Conservation (phyloP, 2,329 filamentous ascomycete genomes). For the Rhinocladiella mackenziei region DNA sequence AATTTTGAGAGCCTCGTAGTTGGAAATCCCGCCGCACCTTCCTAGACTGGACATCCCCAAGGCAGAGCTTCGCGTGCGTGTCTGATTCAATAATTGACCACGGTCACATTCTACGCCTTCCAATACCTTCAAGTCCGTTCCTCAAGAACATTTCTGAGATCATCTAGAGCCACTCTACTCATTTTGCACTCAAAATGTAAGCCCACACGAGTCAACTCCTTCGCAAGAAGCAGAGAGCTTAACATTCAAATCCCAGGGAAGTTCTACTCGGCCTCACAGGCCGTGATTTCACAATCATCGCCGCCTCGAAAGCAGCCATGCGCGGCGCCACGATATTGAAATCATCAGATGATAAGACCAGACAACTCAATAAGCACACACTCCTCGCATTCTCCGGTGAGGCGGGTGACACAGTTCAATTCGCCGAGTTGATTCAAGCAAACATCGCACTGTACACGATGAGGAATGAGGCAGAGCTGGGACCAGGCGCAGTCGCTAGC, state of each 20-base stretch:
- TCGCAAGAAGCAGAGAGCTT: not conserved
- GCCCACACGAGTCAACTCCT: not conserved
- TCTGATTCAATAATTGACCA: conserved; percentile 1
- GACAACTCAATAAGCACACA: conserved; percentile 85
- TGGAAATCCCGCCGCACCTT: conserved; percentile 23
- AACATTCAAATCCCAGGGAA: conserved; percentile 64
- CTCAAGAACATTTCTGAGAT: too few species aligned
- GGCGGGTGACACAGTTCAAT: conserved; percentile 96
- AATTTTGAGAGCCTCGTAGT: conserved; percentile 13
- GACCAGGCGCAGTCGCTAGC: conserved; percentile 80
- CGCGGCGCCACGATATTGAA: conserved; percentile 95
- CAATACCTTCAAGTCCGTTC: not conserved
- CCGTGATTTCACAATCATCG: conserved; percentile 98
- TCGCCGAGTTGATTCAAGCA: conserved; percentile 98
- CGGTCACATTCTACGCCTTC: not conserved
- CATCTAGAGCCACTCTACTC: not conserved
- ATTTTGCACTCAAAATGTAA: conserved; percentile 11
- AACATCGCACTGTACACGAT: conserved; percentile 98
- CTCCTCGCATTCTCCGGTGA: conserved; percentile 94
- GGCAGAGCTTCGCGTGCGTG: conserved; percentile 17
- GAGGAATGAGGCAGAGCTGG: conserved; percentile 92
- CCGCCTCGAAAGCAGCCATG: conserved; percentile 97
- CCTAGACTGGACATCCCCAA: conserved; percentile 3
- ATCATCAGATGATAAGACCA: conserved; percentile 92
- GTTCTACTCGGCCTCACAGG: conserved; percentile 96